Evolutionary conservation across 2,329 filamentous ascomycete genomes (phyloP).

Genomic region (Cytospora schulzeri): DNA sequence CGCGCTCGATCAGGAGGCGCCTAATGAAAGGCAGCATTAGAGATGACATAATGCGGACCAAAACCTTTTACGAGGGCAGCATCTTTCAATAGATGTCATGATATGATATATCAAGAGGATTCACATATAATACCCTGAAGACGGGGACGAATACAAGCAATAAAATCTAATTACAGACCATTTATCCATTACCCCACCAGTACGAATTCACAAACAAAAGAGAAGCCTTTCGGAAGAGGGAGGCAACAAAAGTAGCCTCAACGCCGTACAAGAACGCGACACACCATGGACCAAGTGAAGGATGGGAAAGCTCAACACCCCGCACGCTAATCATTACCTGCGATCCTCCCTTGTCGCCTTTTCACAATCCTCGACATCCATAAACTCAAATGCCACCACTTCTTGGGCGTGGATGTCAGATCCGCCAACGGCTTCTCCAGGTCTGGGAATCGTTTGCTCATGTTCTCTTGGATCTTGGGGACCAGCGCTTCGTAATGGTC

Average conservation of each 20-base stretch:
- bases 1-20: not conserved
- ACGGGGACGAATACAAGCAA: constrained; percentile 4
- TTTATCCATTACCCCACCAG: not conserved
- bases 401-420: constrained; percentile 5
- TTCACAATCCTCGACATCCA: constrained; percentile 25
- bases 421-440: constrained; percentile 19
- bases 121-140: constrained; percentile 7
- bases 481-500: constrained; percentile 25
- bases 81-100: not conserved
- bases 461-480: constrained; percentile 24
- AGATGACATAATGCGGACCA: not conserved
- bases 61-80: not conserved
- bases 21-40: not conserved
- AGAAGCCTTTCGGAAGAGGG: not conserved
- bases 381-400: constrained; percentile 22
- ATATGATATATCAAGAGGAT: not conserved
- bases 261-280: not conserved
- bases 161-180: constrained; percentile 15
- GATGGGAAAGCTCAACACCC: not conserved
- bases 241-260: not conserved
- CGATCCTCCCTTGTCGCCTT: constrained; percentile 14
- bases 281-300: not conserved
- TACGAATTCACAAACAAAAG: not conserved
- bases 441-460: constrained; percentile 22
- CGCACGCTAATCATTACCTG: not conserved